These are phyloP conservation scores for Yarrowia bubula DNA, from an alignment of 805 yeast species.

Conservation along the genomic window DNA sequence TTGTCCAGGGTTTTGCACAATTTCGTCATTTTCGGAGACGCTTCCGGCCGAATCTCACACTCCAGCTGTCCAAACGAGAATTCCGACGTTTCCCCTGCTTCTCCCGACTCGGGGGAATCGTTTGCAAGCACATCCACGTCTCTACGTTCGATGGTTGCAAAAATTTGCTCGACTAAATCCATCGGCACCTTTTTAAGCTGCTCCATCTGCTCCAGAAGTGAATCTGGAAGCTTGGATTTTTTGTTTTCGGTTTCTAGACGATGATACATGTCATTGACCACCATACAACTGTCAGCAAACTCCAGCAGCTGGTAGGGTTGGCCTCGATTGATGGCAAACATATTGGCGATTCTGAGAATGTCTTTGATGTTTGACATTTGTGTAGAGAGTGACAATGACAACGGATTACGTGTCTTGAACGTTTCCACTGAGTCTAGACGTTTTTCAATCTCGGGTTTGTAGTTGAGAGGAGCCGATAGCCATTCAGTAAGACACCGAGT, in stretches of 20 bases:
- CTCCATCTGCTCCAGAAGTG: conserved; percentile 8
- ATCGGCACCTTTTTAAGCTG: background rate
- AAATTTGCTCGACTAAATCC: background rate
- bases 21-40: conserved; percentile 30
- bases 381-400: conserved; percentile 19
- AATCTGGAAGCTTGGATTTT: background rate
- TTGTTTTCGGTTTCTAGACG: background rate
- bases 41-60: conserved; percentile 32
- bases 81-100: background rate
- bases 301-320: conserved; percentile 1
- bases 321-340: conserved; percentile 15
- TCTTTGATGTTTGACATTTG: conserved; percentile 20
- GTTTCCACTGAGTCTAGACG: conserved; percentile 55
- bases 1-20: conserved; percentile 36
- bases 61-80: background rate
- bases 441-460: conserved; percentile 51
- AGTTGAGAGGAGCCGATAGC: conserved; percentile 76
- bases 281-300: conserved; percentile 16
- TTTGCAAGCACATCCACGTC: background rate
- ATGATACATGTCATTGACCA: background rate
- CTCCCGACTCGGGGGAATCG: background rate
- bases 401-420: conserved; percentile 36
- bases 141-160: background rate
- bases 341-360: conserved; percentile 10
- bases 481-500: conserved; percentile 74